Evolutionary conservation across 352 stramenopile species (phyloP).

Genomic region (Globisporangium polare): DNA sequence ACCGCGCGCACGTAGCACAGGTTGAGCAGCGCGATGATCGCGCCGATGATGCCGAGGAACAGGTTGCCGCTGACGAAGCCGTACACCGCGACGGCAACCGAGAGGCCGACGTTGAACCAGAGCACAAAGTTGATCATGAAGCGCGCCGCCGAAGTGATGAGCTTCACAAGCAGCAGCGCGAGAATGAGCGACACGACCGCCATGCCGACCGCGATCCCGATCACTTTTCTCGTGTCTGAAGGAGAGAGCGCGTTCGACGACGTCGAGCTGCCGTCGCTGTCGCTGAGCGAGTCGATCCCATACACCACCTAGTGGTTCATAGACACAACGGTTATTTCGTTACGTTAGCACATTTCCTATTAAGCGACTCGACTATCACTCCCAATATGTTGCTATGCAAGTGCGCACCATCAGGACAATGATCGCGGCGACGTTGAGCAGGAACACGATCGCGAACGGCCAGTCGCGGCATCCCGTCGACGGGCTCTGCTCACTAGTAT

Average conservation of each 20-base stretch:
- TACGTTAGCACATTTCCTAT: too few relatives aligned
- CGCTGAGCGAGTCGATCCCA: slow-evolving; percentile 57
- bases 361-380: not conserved
- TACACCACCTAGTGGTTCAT: slow-evolving; percentile 30
- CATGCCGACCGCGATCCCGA: slow-evolving; percentile 54
- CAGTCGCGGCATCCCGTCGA: slow-evolving; percentile 58
- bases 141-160: slow-evolving; percentile 72
- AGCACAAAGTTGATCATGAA: slow-evolving; percentile 85
- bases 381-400: too few relatives aligned
- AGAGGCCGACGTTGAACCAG: slow-evolving; percentile 82
- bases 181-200: slow-evolving; percentile 55
- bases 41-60: slow-evolving; percentile 61
- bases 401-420: slow-evolving; percentile 43
- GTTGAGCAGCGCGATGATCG: slow-evolving; percentile 61
- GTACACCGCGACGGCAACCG: slow-evolving; percentile 59
- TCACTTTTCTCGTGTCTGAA: slow-evolving; percentile 56
- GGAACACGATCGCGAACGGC: slow-evolving; percentile 77
- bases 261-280: slow-evolving; percentile 30
- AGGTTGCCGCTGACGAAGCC: slow-evolving; percentile 67
- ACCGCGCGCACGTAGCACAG: slow-evolving; percentile 86
- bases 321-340: not conserved
- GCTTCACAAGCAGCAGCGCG: slow-evolving; percentile 65
- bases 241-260: slow-evolving; percentile 45
- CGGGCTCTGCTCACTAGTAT: slow-evolving; percentile 26
- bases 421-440: slow-evolving; percentile 74